Base-by-base conservation (phyloP, 225 moss, liverwort and hornwort genomes). In the Antitrichia curtipendula region DNA sequence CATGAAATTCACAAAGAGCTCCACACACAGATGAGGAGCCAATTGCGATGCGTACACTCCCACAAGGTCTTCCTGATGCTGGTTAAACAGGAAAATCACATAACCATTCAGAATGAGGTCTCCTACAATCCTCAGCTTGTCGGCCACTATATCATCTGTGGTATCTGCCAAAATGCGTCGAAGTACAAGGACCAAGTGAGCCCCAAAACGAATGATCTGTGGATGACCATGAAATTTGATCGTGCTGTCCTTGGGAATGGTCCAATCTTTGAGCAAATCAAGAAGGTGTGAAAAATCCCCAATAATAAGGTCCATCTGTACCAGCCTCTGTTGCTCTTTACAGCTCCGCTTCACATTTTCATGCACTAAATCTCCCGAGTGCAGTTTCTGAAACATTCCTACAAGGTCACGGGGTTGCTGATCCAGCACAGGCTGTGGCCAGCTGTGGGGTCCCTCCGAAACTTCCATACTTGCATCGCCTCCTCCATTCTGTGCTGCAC, bases 1-100 rank as follows among this genome's bases (percentile, higher is more conserved):
- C 97, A 99, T 99, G 91, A 99, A 97, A 88, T 95, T 97, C 63
- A 97, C 99, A 82, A 95, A 99, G 58, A 97, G 93, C 89, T 96
- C 96, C 73, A 99, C 99, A 87, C 97, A 99, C 77, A 96, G 91
- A 90, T 99, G 93, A 49, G 97, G 97, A 86, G 97, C 96, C 84
- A 99, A 88, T 87, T 99, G 96, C 75, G 99, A 95, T 56, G 97
- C 97, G 88, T 99, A 99, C 19, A 99, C 91, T 69, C 99, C 99
- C 85, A 99, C 96, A 80, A 97, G 95, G 78, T 99, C 96, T 93
- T 99, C 99, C 90, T 94, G 95, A 85, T 95, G 94, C 93, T 94
- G 94, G 32, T 93, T 96, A 88, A 96, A 99, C 40, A 99, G 97
- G 77, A 99, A 99, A 81, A 99, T 99, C 58, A 94, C 94, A 88